Evolutionary conservation across 2,329 filamentous ascomycete genomes (phyloP).

Genomic region (Hymenoscyphus albidus): DNA sequence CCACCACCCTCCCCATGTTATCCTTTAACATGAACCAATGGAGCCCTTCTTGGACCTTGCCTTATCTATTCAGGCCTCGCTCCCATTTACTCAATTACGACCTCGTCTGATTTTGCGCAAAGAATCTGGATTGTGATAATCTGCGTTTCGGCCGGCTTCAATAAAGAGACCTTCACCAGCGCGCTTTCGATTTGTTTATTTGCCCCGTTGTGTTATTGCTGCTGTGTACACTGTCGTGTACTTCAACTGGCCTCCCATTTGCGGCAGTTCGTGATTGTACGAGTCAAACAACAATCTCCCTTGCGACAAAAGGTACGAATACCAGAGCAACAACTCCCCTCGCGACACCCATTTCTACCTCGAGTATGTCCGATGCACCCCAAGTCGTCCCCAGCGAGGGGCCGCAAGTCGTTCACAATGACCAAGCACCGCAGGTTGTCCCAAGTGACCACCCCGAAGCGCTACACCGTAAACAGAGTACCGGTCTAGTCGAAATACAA

Average conservation of each 20-base stretch:
- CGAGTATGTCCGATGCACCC: conserved; percentile 9
- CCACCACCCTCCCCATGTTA: neutral
- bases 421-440: conserved; percentile 8
- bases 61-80: neutral
- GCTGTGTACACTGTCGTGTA: neutral
- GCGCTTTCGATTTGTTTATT: neutral
- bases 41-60: neutral
- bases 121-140: neutral
- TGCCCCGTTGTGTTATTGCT: neutral
- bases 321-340: conserved; percentile 3
- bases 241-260: neutral
- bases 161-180: neutral
- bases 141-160: neutral
- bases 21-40: neutral
- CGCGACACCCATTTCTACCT: conserved; percentile 1
- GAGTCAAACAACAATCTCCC: neutral
- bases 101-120: neutral
- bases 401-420: conserved; percentile 3
- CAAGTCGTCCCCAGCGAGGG: conserved; percentile 1
- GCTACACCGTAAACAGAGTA: conserved; percentile 22
- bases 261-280: neutral
- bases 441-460: conserved; percentile 7
- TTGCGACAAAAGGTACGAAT: neutral
- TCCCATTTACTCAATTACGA: neutral
- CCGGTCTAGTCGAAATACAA: conserved; percentile 21